These are phyloP conservation scores for Glycyrrhiza uralensis DNA, from an alignment of 306 rosid genomes.

Conservation along the genomic window DNA sequence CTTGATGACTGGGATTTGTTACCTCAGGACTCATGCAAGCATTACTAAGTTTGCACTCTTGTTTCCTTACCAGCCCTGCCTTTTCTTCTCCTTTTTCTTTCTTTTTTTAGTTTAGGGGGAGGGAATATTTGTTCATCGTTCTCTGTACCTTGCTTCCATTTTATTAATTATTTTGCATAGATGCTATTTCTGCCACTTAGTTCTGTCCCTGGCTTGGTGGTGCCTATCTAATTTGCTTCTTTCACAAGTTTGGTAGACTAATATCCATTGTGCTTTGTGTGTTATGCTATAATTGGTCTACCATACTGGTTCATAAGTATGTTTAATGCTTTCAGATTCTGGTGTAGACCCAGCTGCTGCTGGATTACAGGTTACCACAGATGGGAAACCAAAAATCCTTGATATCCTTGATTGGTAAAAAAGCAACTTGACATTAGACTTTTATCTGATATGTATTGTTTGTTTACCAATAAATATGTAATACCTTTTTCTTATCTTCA, in stretches of 20 bases:
- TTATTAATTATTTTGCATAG: background rate
- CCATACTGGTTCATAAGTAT: background rate
- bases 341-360: slow-evolving; percentile 99
- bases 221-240: background rate
- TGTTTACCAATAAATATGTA: slow-evolving; percentile 18
- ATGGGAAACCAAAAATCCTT: slow-evolving; percentile 85
- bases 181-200: background rate
- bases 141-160: background rate
- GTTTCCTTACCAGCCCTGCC: background rate
- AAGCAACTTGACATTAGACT: background rate
- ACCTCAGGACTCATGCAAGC: background rate
- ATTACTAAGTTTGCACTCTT: background rate
- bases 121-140: too few species aligned
- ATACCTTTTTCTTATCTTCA: slow-evolving; percentile 26
- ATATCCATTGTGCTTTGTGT: background rate
- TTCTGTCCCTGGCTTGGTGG: background rate
- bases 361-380: slow-evolving; percentile 93
- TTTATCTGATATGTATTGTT: background rate
- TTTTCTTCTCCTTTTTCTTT: too few species aligned
- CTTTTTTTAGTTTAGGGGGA: too few species aligned
- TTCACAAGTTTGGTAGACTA: background rate
- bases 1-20: background rate
- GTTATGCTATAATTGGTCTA: slow-evolving; percentile 14
- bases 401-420: slow-evolving; percentile 86
- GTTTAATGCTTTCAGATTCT: slow-evolving; percentile 53